Evolutionary conservation across 495 filamentous ascomycete genomes (phyloP), one percentile per base, ranked within the genome.

Genomic region (Pseudoneurospora amorphoporcata): DNA sequence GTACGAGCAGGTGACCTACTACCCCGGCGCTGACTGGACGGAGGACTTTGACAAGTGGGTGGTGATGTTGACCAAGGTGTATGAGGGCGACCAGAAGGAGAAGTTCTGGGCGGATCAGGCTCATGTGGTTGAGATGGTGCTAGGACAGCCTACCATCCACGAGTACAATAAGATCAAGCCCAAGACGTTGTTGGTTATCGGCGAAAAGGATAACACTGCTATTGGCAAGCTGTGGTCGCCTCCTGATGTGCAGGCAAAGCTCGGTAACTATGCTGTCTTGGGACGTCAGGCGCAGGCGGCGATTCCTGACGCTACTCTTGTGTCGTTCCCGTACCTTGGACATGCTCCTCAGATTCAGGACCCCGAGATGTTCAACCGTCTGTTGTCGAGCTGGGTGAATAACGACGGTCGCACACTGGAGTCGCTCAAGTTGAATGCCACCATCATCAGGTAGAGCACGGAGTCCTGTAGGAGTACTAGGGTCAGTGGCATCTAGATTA

Each of bases 141-240:
- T 84, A 68, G 84, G 79, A 12, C 79, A 81, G 61, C 83, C 83
- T 4, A 79, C 84, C 40, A 74, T 82, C n/a, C 81, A 86, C 58
- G 83, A 85, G 61, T 81, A 85, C 38, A 73, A 74, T 0, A 43
- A 77, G 70, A 68, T 86, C 68, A 77, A 76, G 68, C 70, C 79
- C 32, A 75, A 71, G 39, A 82, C 82, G 10, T 76, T 85, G 41
- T 42, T 86, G 41, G 32, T 85, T 23, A 72, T 85, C 65, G 84
- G 84, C 0, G 78, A 79, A 17, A 79, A 78, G 72, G 83, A 85
- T 70, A 83, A 77, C 68, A 84, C 83, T 2, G 84, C 83, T 19
- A 80, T 86, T 72, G 84, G 83, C 0, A 84, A 83, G 71, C 77
- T 79, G 72, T 85, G 83, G 84, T 78, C 82, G n/a, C 81, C 82